A percentile compares a stretch with the other conserved stretches of the same genome.
phyloP scores from a whole-genome alignment of 306 rosid genomes.

The Crotalaria pallida region DNA sequence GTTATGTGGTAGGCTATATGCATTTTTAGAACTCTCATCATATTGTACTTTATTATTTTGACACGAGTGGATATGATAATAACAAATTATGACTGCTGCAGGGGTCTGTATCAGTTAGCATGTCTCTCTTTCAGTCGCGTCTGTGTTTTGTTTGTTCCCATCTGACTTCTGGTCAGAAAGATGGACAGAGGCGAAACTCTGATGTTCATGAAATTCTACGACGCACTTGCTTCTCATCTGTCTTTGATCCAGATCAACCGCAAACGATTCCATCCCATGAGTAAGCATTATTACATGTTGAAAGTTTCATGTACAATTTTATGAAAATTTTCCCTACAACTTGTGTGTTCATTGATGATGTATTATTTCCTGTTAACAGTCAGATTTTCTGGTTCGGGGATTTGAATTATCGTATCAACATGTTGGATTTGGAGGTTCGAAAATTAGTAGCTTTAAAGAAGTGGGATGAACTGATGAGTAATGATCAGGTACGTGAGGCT shows the following conservation, averaged over 20 bases:
- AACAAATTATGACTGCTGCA: slow-evolving; percentile 38
- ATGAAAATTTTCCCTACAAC: neutral
- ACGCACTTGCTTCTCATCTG: slow-evolving; percentile 77
- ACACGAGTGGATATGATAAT: slow-evolving; percentile 5
- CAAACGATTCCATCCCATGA: slow-evolving; percentile 84
- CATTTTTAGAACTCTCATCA: neutral
- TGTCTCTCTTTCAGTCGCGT: slow-evolving; percentile 88
- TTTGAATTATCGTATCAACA: slow-evolving; percentile 82
- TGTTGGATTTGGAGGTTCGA: slow-evolving; percentile 58
- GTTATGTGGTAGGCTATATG: neutral
- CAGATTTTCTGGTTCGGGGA: slow-evolving; percentile 97
- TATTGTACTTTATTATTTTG: slow-evolving; percentile 13
- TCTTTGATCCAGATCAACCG: slow-evolving; percentile 70
- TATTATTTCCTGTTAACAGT: slow-evolving; percentile 42
- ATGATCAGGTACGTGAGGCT: slow-evolving; percentile 65
- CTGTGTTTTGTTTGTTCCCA: slow-evolving; percentile 96
- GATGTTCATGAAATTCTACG: slow-evolving; percentile 76
- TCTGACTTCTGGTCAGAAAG: slow-evolving; percentile 90
- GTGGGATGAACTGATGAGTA: slow-evolving; percentile 70
- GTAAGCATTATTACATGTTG: slow-evolving; percentile 41
- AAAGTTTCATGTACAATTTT: neutral
- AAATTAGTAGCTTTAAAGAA: slow-evolving; percentile 53
- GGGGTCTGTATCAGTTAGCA: slow-evolving; percentile 95
- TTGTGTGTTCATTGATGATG: slow-evolving; percentile 17
- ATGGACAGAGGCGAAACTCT: slow-evolving; percentile 75